Percentiles rank a stretch among this genome's conserved stretches.
phyloP scores from a whole-genome alignment of 2,329 filamentous ascomycete genomes.

The Alternaria angustiovoidea region DNA sequence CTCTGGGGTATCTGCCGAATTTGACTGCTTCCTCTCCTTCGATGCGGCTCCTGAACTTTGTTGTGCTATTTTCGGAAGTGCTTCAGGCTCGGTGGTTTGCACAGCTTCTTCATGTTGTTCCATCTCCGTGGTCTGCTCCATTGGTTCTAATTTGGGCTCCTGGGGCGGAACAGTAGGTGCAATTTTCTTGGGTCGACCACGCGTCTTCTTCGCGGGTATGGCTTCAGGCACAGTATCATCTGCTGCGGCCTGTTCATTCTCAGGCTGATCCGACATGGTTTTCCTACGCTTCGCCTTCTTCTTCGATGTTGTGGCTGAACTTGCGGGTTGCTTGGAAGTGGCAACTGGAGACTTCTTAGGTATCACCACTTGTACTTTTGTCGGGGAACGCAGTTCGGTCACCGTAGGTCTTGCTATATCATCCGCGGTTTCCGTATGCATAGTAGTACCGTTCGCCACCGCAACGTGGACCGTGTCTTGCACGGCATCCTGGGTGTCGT shows the following conservation, averaged over 20 bases:
- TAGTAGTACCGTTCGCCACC: background rate
- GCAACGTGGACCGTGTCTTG: background rate
- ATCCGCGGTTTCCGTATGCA: background rate
- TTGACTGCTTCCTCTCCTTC: background rate
- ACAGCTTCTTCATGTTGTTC: background rate
- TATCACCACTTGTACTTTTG: conserved; percentile 37
- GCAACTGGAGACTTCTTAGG: conserved; percentile 19
- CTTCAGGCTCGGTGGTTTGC: conserved; percentile 12
- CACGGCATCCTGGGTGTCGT: background rate
- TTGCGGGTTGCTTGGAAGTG: conserved; percentile 5
- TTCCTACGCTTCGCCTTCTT: conserved; percentile 37
- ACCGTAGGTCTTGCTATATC: background rate
- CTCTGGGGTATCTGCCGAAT: background rate
- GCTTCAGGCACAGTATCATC: background rate
- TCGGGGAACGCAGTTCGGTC: conserved; percentile 6
- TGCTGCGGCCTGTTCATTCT: conserved; percentile 4
- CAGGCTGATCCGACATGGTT: conserved; percentile 25
- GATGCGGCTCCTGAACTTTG: background rate
- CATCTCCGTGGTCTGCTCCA: conserved; percentile 3
- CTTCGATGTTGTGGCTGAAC: background rate
- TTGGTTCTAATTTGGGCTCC: conserved; percentile 9
- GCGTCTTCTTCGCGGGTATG: conserved; percentile 35
- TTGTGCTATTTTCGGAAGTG: background rate
- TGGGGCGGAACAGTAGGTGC: conserved; percentile 4
- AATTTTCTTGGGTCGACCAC: conserved; percentile 45